These are phyloP conservation scores for Marsdenia floribunda DNA, from an alignment of 257 asterid genomes.

Conservation along the genomic window DNA sequence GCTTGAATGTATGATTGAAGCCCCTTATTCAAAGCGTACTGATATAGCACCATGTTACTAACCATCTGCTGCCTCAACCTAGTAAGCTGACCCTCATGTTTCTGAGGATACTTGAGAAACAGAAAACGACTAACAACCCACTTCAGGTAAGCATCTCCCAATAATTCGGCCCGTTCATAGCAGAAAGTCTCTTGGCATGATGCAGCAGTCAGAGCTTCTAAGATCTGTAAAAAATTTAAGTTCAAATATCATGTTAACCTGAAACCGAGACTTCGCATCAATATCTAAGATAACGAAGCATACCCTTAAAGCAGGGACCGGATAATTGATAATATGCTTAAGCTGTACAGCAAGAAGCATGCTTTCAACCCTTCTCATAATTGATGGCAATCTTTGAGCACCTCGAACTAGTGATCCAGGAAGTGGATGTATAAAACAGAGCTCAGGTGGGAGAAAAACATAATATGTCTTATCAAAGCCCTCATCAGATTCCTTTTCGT, in stretches of 20 bases:
- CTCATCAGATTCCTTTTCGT: conserved; percentile 64
- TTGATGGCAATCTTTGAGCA: conserved; percentile 95
- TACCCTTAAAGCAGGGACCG: conserved; percentile 80
- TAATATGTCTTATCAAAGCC: conserved; percentile 80
- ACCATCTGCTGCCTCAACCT: conserved; percentile 97
- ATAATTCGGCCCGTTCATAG: conserved; percentile 91
- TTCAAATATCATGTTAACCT: conserved; percentile 20
- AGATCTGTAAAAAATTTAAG: conserved; percentile 43
- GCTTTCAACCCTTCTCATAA: conserved; percentile 92
- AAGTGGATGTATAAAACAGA: conserved; percentile 92
- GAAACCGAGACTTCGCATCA: conserved; percentile 5
- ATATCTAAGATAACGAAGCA: conserved; percentile 8
- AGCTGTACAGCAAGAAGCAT: conserved; percentile 96
- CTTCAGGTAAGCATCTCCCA: conserved; percentile 95
- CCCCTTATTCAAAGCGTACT: conserved; percentile 71
- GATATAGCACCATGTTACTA: conserved; percentile 83
- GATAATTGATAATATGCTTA: conserved; percentile 60
- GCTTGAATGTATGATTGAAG: conserved; percentile 96
- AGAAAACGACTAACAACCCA: conserved; percentile 98
- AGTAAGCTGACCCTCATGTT: conserved; percentile 98
- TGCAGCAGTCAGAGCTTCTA: conserved; percentile 96
- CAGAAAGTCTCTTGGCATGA: conserved; percentile 98
- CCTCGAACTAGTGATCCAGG: conserved; percentile 91
- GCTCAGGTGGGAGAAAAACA: conserved; percentile 97
- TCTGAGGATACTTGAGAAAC: conserved; percentile 85